Percentiles rank a stretch among this genome's conserved stretches.
Evolutionary conservation across 179 eudicot species (phyloP).

Genomic region (Patellifolia procumbens): DNA sequence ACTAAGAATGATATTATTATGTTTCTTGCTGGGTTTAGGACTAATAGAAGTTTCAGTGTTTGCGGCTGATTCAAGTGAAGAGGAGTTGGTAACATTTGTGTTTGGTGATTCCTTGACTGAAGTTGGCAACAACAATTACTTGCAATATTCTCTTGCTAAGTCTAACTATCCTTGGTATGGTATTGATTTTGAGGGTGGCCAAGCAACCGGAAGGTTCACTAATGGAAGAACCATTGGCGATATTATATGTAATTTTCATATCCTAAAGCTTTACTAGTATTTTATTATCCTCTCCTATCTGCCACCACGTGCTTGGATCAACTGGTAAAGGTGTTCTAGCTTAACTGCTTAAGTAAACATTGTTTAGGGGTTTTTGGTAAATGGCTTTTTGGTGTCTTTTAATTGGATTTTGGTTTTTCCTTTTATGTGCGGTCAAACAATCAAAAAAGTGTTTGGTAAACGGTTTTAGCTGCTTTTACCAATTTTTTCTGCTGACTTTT

Average conservation of each 20-base stretch:
- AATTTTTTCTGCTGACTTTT: too few species aligned
- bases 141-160: slow-evolving; percentile 75
- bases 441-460: too few species aligned
- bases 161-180: slow-evolving; percentile 79
- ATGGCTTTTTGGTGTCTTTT: too few species aligned
- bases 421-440: too few species aligned
- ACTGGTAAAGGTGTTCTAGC: too few species aligned
- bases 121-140: slow-evolving; percentile 85
- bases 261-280: not conserved
- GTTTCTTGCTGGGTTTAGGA: slow-evolving; percentile 18
- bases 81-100: slow-evolving; percentile 55
- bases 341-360: too few species aligned
- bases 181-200: slow-evolving; percentile 62
- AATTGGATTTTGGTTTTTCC: too few species aligned
- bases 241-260: slow-evolving; percentile 54
- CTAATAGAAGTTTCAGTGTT: slow-evolving; percentile 11
- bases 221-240: slow-evolving; percentile 92
- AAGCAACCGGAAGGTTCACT: slow-evolving; percentile 85
- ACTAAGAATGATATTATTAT: not conserved
- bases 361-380: too few species aligned
- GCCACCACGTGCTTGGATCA: not conserved
- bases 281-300: not conserved
- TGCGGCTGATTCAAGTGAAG: slow-evolving; percentile 3
- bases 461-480: too few species aligned
- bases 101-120: slow-evolving; percentile 94